Base-by-base conservation (phyloP, 495 filamentous ascomycete species). In the Patellaria atrata region DNA sequence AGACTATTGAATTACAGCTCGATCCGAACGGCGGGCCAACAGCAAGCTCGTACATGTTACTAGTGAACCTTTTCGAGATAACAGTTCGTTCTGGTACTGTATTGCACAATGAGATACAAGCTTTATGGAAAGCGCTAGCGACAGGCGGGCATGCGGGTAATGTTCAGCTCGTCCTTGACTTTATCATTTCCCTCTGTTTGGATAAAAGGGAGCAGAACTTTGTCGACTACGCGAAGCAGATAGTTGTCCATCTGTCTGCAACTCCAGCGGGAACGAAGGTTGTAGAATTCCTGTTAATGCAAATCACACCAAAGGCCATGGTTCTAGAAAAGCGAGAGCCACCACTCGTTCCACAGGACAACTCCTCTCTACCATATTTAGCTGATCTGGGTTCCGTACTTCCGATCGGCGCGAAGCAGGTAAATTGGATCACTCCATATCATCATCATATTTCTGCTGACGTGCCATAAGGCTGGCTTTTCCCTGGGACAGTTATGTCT, bases 121-220 rank as follows among this genome's bases (percentile, higher is more conserved):
- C 89, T 8, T 69, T 97, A 22, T 97, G 89, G 89, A 84, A 94
- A 61, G 89, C 89, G 3, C 63, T 97, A 12, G 89, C 86, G 0
- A 94, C 86, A 3, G 91, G 87, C 2, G 86, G 84, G 0, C 77
- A 93, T 58, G 78, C 73, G 3, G 89, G 86, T n/a, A 97, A 97
- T 51, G 89, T 96, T 18, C 79, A 89, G 41, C 67, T 96, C 12
- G 79, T 94, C 7, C 68, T 97, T 3, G 82, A 97, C 51, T 97
- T 96, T 50, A 86, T 96, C 54, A 94, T 96, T 54, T 74, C 68
- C 16, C 70, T 94, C 4, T 96, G 89, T 44, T 56, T 96, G 21
- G 91, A 97, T 40, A 75, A 84, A 29, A 73, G 86, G 33, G 89
- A 97, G 45, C 91, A 96, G 43, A 94, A 92, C 43, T 94, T 94